These are phyloP conservation scores for Mayamaea pseudoterrestris DNA, from an alignment of 108 stramenopile genomes.

Conservation along the genomic window DNA sequence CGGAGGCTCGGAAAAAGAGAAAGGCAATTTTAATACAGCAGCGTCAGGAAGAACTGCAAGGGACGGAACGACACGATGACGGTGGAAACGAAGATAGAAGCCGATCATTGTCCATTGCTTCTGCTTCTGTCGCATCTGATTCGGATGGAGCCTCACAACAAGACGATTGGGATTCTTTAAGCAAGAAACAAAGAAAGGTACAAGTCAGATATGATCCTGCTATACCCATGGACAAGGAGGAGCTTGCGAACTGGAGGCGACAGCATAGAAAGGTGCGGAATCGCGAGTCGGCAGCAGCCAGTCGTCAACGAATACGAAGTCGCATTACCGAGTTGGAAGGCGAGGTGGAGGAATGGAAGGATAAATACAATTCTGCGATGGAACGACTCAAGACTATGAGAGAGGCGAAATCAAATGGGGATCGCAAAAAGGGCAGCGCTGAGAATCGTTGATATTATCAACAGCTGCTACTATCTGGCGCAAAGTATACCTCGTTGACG, in stretches of 20 bases:
- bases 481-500: too few species aligned
- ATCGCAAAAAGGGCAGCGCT: too few species aligned
- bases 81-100: too few species aligned
- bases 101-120: too few species aligned
- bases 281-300: slow-evolving; percentile 73
- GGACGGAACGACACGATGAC: slow-evolving; percentile 1
- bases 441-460: too few species aligned
- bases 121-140: too few species aligned
- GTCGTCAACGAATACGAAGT: slow-evolving; percentile 62
- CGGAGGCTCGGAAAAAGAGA: slow-evolving; percentile 36
- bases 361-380: slow-evolving; percentile 56
- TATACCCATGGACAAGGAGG: slow-evolving; percentile 73
- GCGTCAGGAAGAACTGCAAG: slow-evolving; percentile 13
- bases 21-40: slow-evolving; percentile 46
- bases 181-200: slow-evolving; percentile 12
- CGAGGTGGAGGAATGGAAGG: slow-evolving; percentile 63
- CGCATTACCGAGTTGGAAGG: slow-evolving; percentile 67
- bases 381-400: slow-evolving; percentile 19
- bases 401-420: background rate
- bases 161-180: too few species aligned
- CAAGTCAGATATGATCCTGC: slow-evolving; percentile 80
- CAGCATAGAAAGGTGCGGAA: slow-evolving; percentile 76
- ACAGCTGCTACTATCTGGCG: too few species aligned
- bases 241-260: slow-evolving; percentile 67
- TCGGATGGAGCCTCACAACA: too few species aligned